A percentile compares a stretch with the other conserved stretches of the same genome.
These are phyloP conservation scores for Aspergillus sp. DNA, from an alignment of 2,329 filamentous ascomycete genomes.

Conservation along the genomic window DNA sequence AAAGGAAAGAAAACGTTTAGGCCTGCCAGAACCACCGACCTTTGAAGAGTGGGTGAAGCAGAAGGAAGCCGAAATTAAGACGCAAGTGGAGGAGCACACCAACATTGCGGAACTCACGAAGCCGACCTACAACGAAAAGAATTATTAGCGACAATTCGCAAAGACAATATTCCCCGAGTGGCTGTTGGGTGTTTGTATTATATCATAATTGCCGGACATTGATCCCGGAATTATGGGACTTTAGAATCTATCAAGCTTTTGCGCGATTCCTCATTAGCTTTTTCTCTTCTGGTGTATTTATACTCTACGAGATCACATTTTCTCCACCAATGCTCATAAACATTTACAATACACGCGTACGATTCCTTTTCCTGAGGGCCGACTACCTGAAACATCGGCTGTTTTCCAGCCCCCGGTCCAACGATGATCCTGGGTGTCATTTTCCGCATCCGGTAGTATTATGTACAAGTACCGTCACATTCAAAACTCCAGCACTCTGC, in stretches of 20 bases:
- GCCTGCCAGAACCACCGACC: slow-evolving; percentile 55
- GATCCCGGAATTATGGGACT: background rate
- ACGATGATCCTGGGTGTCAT: slow-evolving; percentile 20
- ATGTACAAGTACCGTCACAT: background rate
- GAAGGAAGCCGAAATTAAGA: slow-evolving; percentile 39
- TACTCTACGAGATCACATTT: slow-evolving; percentile 21
- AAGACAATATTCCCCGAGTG: background rate
- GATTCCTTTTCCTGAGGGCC: background rate
- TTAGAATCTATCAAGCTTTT: slow-evolving; percentile 12
- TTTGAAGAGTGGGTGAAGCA: slow-evolving; percentile 46
- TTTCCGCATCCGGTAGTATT: slow-evolving; percentile 21
- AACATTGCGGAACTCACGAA: slow-evolving; percentile 36
- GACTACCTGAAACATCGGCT: background rate
- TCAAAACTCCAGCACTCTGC: background rate
- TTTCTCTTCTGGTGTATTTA: slow-evolving; percentile 33
- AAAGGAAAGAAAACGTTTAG: slow-evolving; percentile 63
- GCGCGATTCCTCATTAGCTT: slow-evolving; percentile 20
- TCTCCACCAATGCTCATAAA: slow-evolving; percentile 21
- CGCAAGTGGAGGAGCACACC: slow-evolving; percentile 36
- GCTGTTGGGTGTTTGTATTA: slow-evolving; percentile 20
- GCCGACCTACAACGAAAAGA: slow-evolving; percentile 30
- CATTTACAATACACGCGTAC: background rate
- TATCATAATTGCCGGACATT: slow-evolving; percentile 19
- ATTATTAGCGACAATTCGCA: slow-evolving; percentile 19
- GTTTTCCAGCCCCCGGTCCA: slow-evolving; percentile 12